These are phyloP conservation scores for Purpureocillium lavendulum DNA, from an alignment of 2,329 filamentous ascomycete species.

Conservation along the genomic window DNA sequence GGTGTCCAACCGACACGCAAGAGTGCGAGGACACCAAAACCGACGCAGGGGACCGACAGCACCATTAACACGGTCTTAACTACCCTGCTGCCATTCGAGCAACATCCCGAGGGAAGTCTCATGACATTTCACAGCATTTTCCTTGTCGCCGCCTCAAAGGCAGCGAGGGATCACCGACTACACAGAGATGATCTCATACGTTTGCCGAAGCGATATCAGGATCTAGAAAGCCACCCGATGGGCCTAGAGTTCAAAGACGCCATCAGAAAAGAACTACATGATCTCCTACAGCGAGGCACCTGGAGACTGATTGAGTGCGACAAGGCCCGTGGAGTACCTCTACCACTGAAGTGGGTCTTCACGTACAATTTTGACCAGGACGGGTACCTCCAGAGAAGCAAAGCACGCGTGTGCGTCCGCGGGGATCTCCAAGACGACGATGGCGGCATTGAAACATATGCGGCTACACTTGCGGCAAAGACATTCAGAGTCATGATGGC, in stretches of 20 bases:
- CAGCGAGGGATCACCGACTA: background rate
- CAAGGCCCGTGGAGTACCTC: background rate
- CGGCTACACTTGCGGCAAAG: too few species aligned
- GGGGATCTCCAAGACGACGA: background rate
- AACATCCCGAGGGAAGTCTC: background rate
- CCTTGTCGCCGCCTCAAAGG: background rate
- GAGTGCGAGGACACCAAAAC: background rate
- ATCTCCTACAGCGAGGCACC: background rate
- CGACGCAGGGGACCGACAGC: background rate
- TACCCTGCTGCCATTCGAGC: background rate
- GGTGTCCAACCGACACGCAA: background rate
- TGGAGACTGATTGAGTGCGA: background rate
- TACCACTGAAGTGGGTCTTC: slow-evolving; percentile 3
- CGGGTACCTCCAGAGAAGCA: background rate
- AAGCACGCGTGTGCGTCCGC: slow-evolving; percentile 2
- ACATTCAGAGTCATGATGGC: too few species aligned
- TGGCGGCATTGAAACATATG: background rate
- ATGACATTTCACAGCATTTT: background rate
- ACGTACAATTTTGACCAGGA: slow-evolving; percentile 3
- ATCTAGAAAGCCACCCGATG: background rate
- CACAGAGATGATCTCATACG: background rate
- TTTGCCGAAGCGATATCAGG: slow-evolving; percentile 1
- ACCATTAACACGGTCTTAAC: background rate
- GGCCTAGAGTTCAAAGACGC: background rate
- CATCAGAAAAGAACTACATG: background rate